Conservation (phyloP, 768 basidiomycete genomes). For the Austroboletus eburneus region DNA sequence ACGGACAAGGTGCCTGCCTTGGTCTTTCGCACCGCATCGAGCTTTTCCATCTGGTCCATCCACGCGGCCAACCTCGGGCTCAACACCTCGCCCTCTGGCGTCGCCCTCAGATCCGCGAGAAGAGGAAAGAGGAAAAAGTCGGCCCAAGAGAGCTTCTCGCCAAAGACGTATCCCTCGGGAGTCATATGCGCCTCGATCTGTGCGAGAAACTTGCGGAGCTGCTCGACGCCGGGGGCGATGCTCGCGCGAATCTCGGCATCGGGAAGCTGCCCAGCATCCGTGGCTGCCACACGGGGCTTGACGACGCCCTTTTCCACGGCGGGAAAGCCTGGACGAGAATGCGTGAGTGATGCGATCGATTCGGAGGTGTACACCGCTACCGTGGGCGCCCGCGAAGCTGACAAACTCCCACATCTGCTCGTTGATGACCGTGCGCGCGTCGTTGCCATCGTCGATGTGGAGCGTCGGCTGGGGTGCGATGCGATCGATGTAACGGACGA, state of each 20-base stretch:
- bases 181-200: constrained; percentile 22
- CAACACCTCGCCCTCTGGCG: constrained; percentile 23
- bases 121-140: constrained; percentile 33
- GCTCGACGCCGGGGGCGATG: constrained; percentile 16
- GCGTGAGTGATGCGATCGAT: neutral
- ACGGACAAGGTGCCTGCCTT: constrained; percentile 21
- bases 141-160: constrained; percentile 26
- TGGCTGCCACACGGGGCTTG: constrained; percentile 28
- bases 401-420: constrained; percentile 35
- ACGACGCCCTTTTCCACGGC: constrained; percentile 30
- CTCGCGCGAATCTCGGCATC: constrained; percentile 20
- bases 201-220: constrained; percentile 16
- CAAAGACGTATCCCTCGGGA: constrained; percentile 27
- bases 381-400: constrained; percentile 21
- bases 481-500: constrained; percentile 28
- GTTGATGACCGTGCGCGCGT: constrained; percentile 17
- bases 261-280: constrained; percentile 19
- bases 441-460: constrained; percentile 15
- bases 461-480: constrained; percentile 27
- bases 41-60: constrained; percentile 23
- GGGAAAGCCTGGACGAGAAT: constrained; percentile 20
- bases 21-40: constrained; percentile 26
- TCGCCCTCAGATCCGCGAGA: constrained; percentile 27
- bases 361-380: constrained; percentile 9
- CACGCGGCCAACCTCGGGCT: constrained; percentile 19